These are phyloP conservation scores for Lactifluus pinguis DNA, from an alignment of 768 basidiomycete species.

Conservation along the genomic window DNA sequence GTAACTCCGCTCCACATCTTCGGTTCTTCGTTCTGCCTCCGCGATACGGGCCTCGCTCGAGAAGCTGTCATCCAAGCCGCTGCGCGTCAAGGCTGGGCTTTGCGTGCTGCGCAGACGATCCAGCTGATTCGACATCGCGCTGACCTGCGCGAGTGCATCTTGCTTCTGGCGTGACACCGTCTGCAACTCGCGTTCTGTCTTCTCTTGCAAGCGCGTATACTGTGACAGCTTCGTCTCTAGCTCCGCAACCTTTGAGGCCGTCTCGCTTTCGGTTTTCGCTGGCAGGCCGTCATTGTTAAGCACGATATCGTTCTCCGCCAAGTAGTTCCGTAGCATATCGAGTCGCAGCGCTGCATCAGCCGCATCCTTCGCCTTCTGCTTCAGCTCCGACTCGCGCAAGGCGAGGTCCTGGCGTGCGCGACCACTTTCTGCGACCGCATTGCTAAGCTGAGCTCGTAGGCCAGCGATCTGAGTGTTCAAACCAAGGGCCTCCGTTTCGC, in stretches of 20 bases:
- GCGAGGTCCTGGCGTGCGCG: slow-evolving; percentile 60
- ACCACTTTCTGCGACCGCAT: slow-evolving; percentile 57
- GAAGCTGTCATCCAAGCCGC: slow-evolving; percentile 27
- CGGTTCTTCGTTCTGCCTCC: slow-evolving; percentile 70
- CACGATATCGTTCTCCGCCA: slow-evolving; percentile 80
- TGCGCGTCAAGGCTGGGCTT: slow-evolving; percentile 35
- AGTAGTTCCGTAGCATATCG: slow-evolving; percentile 72
- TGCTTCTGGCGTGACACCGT: slow-evolving; percentile 55
- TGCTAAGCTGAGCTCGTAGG: slow-evolving; percentile 64
- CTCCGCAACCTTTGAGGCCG: slow-evolving; percentile 48
- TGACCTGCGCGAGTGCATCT: slow-evolving; percentile 66
- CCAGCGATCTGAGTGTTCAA: slow-evolving; percentile 67
- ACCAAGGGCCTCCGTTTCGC: slow-evolving; percentile 52
- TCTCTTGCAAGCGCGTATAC: slow-evolving; percentile 59
- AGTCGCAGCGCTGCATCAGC: slow-evolving; percentile 66
- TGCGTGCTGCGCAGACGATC: slow-evolving; percentile 54
- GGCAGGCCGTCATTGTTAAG: slow-evolving; percentile 65
- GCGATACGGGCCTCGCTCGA: slow-evolving; percentile 38
- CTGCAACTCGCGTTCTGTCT: slow-evolving; percentile 66
- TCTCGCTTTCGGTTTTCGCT: slow-evolving; percentile 31
- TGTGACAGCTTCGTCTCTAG: slow-evolving; percentile 75
- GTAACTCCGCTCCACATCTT: slow-evolving; percentile 70
- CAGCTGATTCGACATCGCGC: slow-evolving; percentile 53
- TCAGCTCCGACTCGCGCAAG: slow-evolving; percentile 55
- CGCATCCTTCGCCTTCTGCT: slow-evolving; percentile 53